Conservation (phyloP, 371 early-diverging fungal species). For the Mortierella sp. region DNA sequence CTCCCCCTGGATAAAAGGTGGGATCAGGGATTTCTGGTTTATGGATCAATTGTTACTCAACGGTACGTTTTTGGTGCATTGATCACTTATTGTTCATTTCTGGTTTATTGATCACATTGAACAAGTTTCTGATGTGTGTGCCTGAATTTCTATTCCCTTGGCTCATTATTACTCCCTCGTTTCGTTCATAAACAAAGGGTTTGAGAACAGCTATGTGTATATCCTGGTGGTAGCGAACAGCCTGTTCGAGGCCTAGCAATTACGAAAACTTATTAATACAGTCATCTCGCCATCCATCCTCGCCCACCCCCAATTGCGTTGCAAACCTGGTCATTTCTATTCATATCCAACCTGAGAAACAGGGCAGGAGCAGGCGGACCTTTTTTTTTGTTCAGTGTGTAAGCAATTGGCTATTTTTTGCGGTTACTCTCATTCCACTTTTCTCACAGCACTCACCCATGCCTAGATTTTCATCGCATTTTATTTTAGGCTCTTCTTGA, state of each 20-base stretch:
- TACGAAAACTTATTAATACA: neutral
- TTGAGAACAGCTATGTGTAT: neutral
- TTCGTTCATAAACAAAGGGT: neutral
- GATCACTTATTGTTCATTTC: no score
- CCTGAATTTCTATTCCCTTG: no score
- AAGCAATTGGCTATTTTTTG: no score
- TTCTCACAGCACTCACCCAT: neutral
- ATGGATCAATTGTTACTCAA: no score
- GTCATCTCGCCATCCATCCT: neutral
- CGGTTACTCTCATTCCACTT: no score
- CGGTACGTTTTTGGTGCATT: no score
- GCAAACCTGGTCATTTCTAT: neutral
- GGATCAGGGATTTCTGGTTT: no score
- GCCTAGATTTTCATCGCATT: neutral
- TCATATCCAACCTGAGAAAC: neutral
- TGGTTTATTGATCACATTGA: no score
- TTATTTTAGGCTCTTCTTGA: neutral
- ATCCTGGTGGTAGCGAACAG: neutral
- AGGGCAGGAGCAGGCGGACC: neutral
- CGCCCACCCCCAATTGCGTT: neutral
- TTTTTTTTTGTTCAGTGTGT: neutral
- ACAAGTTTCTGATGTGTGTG: no score
- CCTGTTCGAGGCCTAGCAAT: neutral
- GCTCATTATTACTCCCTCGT: no score
- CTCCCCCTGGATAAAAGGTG: no score